phyloP scores from a whole-genome alignment of 2,329 filamentous ascomycete species.

The Nakataea oryzae region DNA sequence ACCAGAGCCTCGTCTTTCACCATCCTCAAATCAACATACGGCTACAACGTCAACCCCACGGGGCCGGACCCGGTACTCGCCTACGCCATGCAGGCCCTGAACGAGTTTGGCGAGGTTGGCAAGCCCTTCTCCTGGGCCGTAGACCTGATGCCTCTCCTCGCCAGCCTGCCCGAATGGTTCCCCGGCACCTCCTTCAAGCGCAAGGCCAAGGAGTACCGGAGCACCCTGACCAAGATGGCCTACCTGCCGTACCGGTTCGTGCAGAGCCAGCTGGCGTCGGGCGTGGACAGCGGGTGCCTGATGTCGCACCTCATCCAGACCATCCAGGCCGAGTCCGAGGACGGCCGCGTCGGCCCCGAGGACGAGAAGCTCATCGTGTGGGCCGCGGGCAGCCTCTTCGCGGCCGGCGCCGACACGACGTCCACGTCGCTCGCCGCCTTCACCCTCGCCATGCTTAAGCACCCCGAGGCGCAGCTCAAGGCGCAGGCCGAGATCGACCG shows the following conservation, averaged over 20 bases:
- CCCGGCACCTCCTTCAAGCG: constrained; percentile 17
- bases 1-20: constrained; percentile 19
- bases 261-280: constrained; percentile 8
- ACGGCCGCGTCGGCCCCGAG: neutral
- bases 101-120: constrained; percentile 9
- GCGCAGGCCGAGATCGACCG: constrained; percentile 32
- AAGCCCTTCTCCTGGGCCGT: constrained; percentile 15
- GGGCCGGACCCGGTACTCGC: constrained; percentile 14
- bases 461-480: constrained; percentile 28
- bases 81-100: constrained; percentile 10
- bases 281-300: neutral
- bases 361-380: neutral
- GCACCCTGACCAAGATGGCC: constrained; percentile 3
- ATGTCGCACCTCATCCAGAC: neutral
- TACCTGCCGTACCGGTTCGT: constrained; percentile 14
- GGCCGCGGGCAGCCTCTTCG: constrained; percentile 20
- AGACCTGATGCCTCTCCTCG: constrained; percentile 16
- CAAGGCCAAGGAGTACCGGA: constrained; percentile 7
- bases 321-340: neutral
- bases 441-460: constrained; percentile 33
- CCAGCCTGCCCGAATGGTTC: constrained; percentile 16
- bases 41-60: constrained; percentile 14
- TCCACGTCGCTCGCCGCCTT: constrained; percentile 35
- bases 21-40: constrained; percentile 17
- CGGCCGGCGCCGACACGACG: constrained; percentile 39